A percentile compares a stretch with the other conserved stretches of the same genome.
These are phyloP conservation scores for Ceratocystis colombiana DNA, from an alignment of 2,329 filamentous ascomycete species.

Conservation along the genomic window DNA sequence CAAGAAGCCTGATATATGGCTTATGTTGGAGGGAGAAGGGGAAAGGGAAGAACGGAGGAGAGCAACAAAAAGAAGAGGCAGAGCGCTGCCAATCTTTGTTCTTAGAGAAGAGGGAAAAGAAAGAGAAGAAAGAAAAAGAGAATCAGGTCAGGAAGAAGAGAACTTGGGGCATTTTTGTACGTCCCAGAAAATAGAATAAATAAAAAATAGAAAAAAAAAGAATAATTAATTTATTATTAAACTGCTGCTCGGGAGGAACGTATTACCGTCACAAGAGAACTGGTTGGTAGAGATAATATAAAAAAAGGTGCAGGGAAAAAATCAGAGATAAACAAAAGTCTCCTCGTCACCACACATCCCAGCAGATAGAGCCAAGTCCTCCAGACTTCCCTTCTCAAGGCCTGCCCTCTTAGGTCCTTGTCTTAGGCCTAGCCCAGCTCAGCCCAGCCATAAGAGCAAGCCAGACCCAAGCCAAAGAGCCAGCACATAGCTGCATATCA, in stretches of 20 bases:
- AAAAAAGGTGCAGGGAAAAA: neutral
- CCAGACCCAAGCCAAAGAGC: neutral
- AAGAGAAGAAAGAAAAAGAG: conserved; percentile 12
- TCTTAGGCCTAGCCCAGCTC: neutral
- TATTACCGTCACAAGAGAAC: conserved; percentile 11
- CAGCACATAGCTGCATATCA: conserved; percentile 14
- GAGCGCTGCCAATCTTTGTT: conserved; percentile 21
- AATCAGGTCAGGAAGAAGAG: conserved; percentile 1
- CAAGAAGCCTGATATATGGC: neutral
- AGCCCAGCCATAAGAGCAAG: neutral
- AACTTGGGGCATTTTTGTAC: conserved; percentile 13
- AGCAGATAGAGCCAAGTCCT: too few relatives aligned
- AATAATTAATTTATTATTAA: conserved; percentile 4
- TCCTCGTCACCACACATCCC: neutral
- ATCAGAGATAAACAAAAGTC: neutral
- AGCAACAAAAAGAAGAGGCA: conserved; percentile 26
- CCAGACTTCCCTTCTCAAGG: too few relatives aligned
- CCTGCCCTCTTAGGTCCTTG: too few relatives aligned
- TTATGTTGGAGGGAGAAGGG: conserved; percentile 6
- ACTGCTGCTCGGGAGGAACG: conserved; percentile 1
- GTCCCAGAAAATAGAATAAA: neutral
- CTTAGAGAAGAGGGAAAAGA: neutral
- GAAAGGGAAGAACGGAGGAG: conserved; percentile 26
- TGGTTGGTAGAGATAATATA: neutral
- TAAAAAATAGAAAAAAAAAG: neutral